Base-by-base conservation (phyloP, 331 rosid genomes). In the Rosa hybrid region DNA sequence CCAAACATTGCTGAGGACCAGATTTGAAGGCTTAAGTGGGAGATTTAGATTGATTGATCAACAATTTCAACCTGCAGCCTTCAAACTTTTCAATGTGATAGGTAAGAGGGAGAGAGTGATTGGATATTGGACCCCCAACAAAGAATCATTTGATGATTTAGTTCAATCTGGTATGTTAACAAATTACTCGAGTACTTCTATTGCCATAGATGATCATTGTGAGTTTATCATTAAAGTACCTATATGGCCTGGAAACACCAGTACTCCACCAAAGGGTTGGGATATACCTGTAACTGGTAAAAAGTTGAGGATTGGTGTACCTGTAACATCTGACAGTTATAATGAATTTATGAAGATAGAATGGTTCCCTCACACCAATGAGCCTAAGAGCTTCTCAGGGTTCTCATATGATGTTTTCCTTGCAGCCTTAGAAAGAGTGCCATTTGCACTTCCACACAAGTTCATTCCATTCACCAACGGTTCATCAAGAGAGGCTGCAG, bases 231-330 rank as follows among this genome's bases (percentile, higher is more conserved):
- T 41, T 9, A 44, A 12, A 41, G 13, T 7, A 44, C 74, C 53
- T 69, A 23, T 11, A 23, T 74, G 77, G 77, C 77, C 77, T 53
- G 77, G 77, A 74, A 74, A 74, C 38, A 53, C 45, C 41, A 73
- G 38, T 53, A 5, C 2, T n/a, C 16, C 50, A 14, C 77, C 77
- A 16, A 38, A 74, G 27, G 77, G 77, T 74, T 74, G 77, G 77
- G 49, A 21, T 72, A 50, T 72, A 50, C 77, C 77, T 4, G 23
- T 27, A 16, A 3, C 63, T 25, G 77, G 77, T 17, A 72, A 72
- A 20, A 86, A 83, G 78, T 74, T 83, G 76, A 83, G 78, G 78
- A 83, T 86, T 60, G 86, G 83, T 21, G 77, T 86, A 20, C 86
- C 81, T 1, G 23, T n/a, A 0, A 68, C 9, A 67, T 0, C 16